A percentile compares a stretch with the other conserved stretches of the same genome.
phyloP scores from a whole-genome alignment of 768 basidiomycete species.

The Suillus occidentalis region DNA sequence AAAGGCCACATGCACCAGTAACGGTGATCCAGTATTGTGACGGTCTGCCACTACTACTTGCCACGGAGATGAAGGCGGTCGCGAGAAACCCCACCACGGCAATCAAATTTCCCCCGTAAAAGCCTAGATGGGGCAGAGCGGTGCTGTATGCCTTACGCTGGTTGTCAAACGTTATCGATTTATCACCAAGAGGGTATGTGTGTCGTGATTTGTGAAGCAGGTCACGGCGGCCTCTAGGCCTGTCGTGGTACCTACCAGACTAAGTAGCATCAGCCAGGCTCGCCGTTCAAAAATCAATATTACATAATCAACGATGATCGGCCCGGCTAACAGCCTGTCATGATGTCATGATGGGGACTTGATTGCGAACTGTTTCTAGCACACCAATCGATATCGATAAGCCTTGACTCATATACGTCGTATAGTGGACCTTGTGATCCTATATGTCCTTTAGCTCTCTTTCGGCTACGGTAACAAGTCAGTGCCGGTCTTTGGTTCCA shows the following conservation, averaged over 20 bases:
- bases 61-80: background rate
- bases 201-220: background rate
- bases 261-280: too few relatives aligned
- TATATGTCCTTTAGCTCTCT: background rate
- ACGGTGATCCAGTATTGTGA: background rate
- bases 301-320: too few relatives aligned
- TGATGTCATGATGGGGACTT: too few relatives aligned
- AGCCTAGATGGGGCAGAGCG: background rate
- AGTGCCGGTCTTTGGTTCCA: background rate
- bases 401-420: background rate
- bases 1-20: background rate
- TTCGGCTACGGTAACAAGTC: background rate
- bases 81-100: background rate
- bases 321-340: too few relatives aligned
- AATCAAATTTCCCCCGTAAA: background rate
- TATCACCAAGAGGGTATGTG: background rate
- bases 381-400: background rate
- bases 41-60: background rate
- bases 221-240: too few relatives aligned
- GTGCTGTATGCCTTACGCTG: background rate
- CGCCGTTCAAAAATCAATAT: too few relatives aligned
- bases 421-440: background rate
- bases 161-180: background rate
- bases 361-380: too few relatives aligned
- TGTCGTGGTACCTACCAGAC: too few relatives aligned